Evolutionary conservation across 495 filamentous ascomycete species (phyloP), one percentile per base, ranked within the genome.

Genomic region (Podospora didyma): DNA sequence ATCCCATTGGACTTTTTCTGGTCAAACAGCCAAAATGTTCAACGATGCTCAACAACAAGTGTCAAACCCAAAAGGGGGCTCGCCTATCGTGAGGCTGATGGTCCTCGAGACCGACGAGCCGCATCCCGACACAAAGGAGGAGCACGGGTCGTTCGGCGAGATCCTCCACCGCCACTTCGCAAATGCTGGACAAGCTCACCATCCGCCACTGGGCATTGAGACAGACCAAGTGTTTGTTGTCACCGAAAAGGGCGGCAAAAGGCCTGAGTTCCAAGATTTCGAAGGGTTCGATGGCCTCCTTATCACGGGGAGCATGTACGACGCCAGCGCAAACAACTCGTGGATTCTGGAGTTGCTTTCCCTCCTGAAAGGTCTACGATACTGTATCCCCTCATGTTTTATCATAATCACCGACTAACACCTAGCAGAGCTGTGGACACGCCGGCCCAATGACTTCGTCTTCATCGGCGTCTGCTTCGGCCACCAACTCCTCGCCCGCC

Each of bases 401-500:
- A n/a, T n/a, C n/a, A n/a, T n/a, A n/a, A n/a, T n/a, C n/a, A n/a
- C n/a, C n/a, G n/a, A n/a, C n/a, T n/a, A n/a, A n/a, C n/a, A n/a
- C n/a, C n/a, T n/a, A n/a, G n/a, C 28, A 67, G 47, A 65, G 28
- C 59, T 64, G 16, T 73, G 75, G 59, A 39, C 11, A 0, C 39
- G 69, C 0, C 76, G 70, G 52, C 77, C 78, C 0, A 51, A 68
- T 9, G 68, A 35, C 34, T 14, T 83, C 12, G 74, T 71, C 57
- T 64, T 92, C 34, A 79, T 92, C 21, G 90, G 89, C 11, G 82
- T 92, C 34, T 96, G 90, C 65, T 95, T 91, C 65, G 91, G 90
- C 20, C 90, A 95, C 65, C 90, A 96, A 69, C 88, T 96, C 45
- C 73, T 94, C 39, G 89, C 82, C 2, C 80, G 90, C n/a, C 86